Percentiles rank a stretch among this genome's conserved stretches.
Conservation (phyloP, 371 early-diverging fungal species). For the Phascolomyces articulosus region DNA sequence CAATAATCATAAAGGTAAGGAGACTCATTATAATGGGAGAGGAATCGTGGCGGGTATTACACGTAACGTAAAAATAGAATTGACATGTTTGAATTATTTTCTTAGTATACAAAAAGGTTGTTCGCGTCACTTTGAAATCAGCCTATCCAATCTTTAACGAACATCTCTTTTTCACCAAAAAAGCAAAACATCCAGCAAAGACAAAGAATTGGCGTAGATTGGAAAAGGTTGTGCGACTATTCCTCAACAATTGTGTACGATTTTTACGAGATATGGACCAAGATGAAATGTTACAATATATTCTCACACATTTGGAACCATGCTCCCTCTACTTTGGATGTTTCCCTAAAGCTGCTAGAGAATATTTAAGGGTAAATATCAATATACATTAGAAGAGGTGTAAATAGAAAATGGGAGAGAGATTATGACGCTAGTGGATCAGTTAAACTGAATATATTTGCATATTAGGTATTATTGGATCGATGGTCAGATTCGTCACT, state of each 20-base stretch:
- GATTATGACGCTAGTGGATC: not conserved
- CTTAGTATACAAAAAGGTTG: slow-evolving; percentile 80
- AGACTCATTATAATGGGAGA: not conserved
- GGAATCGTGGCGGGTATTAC: no score
- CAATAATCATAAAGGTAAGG: slow-evolving; percentile 59
- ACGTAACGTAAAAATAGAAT: no score
- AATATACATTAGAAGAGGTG: not conserved
- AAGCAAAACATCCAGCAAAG: slow-evolving; percentile 57
- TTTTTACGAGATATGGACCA: slow-evolving; percentile 82
- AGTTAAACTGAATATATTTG: not conserved
- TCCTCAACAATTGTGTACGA: slow-evolving; percentile 70
- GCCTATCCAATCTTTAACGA: slow-evolving; percentile 64
- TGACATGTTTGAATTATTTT: no score
- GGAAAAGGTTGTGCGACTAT: slow-evolving; percentile 77
- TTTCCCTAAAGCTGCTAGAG: slow-evolving; percentile 81
- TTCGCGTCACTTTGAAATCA: slow-evolving; percentile 60
- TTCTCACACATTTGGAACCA: slow-evolving; percentile 76
- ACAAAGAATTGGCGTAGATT: slow-evolving; percentile 77
- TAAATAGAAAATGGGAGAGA: no score
- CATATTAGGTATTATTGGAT: slow-evolving; percentile 52
- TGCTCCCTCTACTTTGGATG: slow-evolving; percentile 77
- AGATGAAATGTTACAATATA: slow-evolving; percentile 75
- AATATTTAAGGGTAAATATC: slow-evolving; percentile 70
- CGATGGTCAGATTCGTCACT: slow-evolving; percentile 66
- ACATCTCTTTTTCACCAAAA: slow-evolving; percentile 56